A percentile compares a stretch with the other conserved stretches of the same genome.
Evolutionary conservation across 2,329 filamentous ascomycete species (phyloP).

Genomic region (Arthrobotrys conoides): DNA sequence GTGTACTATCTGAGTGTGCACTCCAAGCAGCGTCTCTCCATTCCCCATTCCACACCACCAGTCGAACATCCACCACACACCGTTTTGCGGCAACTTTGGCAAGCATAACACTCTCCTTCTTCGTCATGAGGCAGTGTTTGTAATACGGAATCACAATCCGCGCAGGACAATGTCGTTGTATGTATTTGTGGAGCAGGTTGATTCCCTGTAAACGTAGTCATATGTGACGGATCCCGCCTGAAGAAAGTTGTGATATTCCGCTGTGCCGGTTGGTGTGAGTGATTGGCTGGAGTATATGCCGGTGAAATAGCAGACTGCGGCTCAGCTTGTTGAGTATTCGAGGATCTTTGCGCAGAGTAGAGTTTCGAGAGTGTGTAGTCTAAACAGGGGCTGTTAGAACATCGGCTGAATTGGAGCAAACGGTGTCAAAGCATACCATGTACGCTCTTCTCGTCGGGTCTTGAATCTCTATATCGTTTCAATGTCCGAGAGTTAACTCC

Average conservation of each 20-base stretch:
- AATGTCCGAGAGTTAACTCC: slow-evolving; percentile 60
- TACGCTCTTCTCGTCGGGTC: slow-evolving; percentile 62
- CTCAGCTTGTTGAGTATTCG: slow-evolving; percentile 24
- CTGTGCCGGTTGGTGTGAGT: slow-evolving; percentile 27
- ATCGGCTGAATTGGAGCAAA: background rate
- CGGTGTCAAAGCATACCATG: slow-evolving; percentile 54
- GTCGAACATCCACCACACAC: slow-evolving; percentile 56
- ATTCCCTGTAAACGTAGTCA: slow-evolving; percentile 1
- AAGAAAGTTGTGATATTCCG: slow-evolving; percentile 54
- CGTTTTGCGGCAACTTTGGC: slow-evolving; percentile 47
- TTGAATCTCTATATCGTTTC: slow-evolving; percentile 62
- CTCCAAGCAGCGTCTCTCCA: slow-evolving; percentile 58
- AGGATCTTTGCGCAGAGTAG: slow-evolving; percentile 61
- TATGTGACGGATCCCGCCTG: slow-evolving; percentile 19
- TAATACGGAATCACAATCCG: slow-evolving; percentile 40
- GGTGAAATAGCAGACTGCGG: slow-evolving; percentile 12
- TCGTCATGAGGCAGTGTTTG: slow-evolving; percentile 54
- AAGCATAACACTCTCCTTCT: slow-evolving; percentile 50
- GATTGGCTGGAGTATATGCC: slow-evolving; percentile 23
- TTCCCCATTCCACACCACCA: slow-evolving; percentile 58
- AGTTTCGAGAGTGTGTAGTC: slow-evolving; percentile 64
- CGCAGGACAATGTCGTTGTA: slow-evolving; percentile 26
- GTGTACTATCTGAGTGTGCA: slow-evolving; percentile 41
- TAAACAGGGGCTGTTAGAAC: slow-evolving; percentile 22
- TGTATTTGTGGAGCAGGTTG: background rate